Evolutionary conservation across 2,329 filamentous ascomycete genomes (phyloP).

Genomic region (Diaporthe velutina): DNA sequence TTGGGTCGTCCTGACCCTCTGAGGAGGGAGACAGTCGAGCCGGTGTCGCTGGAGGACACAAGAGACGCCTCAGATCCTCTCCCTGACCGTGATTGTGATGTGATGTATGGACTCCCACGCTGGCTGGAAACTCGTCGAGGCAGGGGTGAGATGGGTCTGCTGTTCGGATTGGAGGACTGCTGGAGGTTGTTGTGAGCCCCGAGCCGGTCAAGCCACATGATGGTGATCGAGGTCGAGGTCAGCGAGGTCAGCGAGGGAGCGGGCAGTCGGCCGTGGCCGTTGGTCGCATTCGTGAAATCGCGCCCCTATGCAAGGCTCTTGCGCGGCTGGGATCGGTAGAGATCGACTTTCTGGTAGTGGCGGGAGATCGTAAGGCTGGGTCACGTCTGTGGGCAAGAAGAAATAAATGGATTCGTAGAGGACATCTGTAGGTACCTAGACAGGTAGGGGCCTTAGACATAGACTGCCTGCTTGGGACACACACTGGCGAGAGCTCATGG

Average conservation of each 20-base stretch:
- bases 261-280: constrained; percentile 4
- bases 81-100: constrained; percentile 46
- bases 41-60: constrained; percentile 60
- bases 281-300: constrained; percentile 24
- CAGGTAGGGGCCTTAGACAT: neutral
- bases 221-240: constrained; percentile 5
- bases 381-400: neutral
- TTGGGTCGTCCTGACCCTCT: constrained; percentile 48
- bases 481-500: constrained; percentile 6
- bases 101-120: constrained; percentile 35
- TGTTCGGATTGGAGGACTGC: constrained; percentile 33
- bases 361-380: too few relatives aligned
- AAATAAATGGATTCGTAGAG: neutral
- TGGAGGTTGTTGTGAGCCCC: constrained; percentile 23
- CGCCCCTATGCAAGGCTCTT: neutral
- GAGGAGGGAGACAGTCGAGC: constrained; percentile 71
- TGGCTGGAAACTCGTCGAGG: constrained; percentile 36
- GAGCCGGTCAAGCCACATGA: constrained; percentile 41
- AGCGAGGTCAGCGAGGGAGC: constrained; percentile 23
- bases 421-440: neutral
- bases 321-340: neutral
- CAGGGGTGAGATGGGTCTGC: constrained; percentile 39
- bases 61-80: constrained; percentile 76
- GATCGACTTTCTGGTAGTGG: neutral
- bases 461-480: neutral